A percentile compares a stretch with the other conserved stretches of the same genome.
phyloP scores from a whole-genome alignment of 208 protist genomes.

The Endotrypanum monterogeii region DNA sequence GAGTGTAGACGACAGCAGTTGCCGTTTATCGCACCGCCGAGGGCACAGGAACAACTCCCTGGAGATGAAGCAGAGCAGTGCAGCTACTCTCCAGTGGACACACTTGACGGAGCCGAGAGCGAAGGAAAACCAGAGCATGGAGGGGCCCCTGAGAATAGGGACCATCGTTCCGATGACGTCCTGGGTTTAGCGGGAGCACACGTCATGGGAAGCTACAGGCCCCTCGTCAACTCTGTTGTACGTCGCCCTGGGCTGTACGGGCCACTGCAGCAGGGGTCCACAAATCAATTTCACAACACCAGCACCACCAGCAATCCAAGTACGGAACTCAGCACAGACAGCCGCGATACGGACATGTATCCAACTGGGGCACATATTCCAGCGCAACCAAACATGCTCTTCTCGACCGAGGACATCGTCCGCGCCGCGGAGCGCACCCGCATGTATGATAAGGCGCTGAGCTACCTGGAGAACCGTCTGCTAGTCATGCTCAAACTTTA shows the following conservation, averaged over 20 bases:
- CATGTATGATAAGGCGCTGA: conserved; percentile 92
- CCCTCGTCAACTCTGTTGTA: conserved; percentile 31
- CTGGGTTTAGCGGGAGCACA: conserved; percentile 24
- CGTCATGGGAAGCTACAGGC: conserved; percentile 31
- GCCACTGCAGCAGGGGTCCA: neutral
- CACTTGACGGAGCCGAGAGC: conserved; percentile 26
- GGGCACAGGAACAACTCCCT: neutral
- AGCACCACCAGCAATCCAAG: conserved; percentile 20
- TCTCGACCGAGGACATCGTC: conserved; percentile 85
- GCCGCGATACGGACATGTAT: conserved; percentile 19
- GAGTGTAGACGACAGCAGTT: neutral
- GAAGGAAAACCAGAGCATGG: conserved; percentile 21
- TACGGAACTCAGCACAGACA: conserved; percentile 26
- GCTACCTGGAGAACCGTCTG: conserved; percentile 84
- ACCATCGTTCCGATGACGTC: conserved; percentile 9
- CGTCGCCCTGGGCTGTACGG: conserved; percentile 15
- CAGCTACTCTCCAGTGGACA: conserved; percentile 30
- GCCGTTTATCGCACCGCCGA: neutral
- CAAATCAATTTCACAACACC: conserved; percentile 15
- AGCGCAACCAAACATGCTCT: conserved; percentile 63
- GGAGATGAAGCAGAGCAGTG: neutral
- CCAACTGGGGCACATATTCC: conserved; percentile 41
- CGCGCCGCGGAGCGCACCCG: conserved; percentile 78
- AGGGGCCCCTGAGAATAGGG: neutral
- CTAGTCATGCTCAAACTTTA: conserved; percentile 64